Base-by-base conservation (phyloP, 805 yeast species). In the Sugiyamaella chiloensis region DNA sequence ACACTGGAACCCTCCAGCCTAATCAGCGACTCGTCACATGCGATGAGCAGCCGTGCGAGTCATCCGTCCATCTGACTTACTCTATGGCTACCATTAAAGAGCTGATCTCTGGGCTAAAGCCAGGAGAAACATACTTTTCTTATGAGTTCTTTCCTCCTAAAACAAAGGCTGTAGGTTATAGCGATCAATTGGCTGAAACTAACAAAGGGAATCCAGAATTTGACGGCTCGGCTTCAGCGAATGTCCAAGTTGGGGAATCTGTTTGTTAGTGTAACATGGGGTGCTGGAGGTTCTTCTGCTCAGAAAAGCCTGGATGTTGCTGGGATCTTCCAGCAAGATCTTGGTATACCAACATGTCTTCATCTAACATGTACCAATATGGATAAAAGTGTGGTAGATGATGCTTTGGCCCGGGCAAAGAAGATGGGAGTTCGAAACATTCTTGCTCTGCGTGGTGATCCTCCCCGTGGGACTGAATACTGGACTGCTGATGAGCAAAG, bases 121-220 rank as follows among this genome's bases (percentile, higher is more conserved):
- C 70, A 16, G 79, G 72, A 60, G 83, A 78, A 57, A 76, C 75
- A 45, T 87, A 82, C 63, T 79, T 87, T 58, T 90, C 97, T 7
- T 76, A 89, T 58, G 99, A 93, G 71, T 93, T 93, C 66, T 93
- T 93, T 70, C 99, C 99, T 5, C 99, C 99, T 20, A 89, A 93
- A 67, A 93, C 99, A 0, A 90, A 86, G 60, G 71, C 80, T 2
- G 75, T 70, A 52, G 24, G 73, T 59, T 12, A 16, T 12, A 16
- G 19, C 3, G 20, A 4, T 16, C 37, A 5, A 12, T 3, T 12
- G 11, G 19, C 3, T 3, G 20, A 24, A n/a, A 23, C 21, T 31
- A 31, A n/a, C 30, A 14, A 24, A 74, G 60, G 99, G 98, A 56
- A 76, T 85, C 63, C 76, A 85, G 54, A 93, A 93, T 67, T 70